These are phyloP conservation scores for Botryotinia convoluta DNA, from an alignment of 2,329 filamentous ascomycete species.

Conservation along the genomic window DNA sequence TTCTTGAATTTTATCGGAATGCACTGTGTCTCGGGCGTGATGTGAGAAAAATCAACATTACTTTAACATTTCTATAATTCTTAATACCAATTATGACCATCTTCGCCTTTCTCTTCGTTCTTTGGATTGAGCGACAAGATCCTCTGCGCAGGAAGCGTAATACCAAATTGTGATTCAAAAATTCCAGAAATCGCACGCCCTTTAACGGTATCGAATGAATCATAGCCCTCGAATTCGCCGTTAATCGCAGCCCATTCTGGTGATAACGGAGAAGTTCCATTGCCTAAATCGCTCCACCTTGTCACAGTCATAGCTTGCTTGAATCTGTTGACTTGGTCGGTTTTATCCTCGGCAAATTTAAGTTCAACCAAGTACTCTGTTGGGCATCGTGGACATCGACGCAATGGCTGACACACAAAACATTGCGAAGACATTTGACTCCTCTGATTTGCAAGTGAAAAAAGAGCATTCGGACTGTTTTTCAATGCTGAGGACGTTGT, in stretches of 20 bases:
- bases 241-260: constrained; percentile 57
- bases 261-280: constrained; percentile 50
- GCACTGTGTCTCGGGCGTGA: neutral
- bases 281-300: constrained; percentile 59
- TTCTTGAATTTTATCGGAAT: neutral
- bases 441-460: constrained; percentile 29
- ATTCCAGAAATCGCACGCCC: constrained; percentile 55
- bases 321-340: constrained; percentile 47
- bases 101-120: constrained; percentile 51
- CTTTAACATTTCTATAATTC: neutral
- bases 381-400: constrained; percentile 59
- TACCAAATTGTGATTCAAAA: constrained; percentile 56
- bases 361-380: constrained; percentile 61
- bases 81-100: constrained; percentile 58
- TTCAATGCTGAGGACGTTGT: constrained; percentile 39
- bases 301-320: constrained; percentile 60
- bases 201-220: constrained; percentile 53
- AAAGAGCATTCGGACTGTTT: constrained; percentile 30
- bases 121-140: constrained; percentile 58
- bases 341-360: constrained; percentile 55
- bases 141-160: constrained; percentile 54
- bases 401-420: constrained; percentile 54
- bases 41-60: neutral
- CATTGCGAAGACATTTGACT: constrained; percentile 52
- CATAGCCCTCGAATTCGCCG: constrained; percentile 45